Conservation (phyloP, 1,284 basidiomycete genomes). For the Ustilago hordei region DNA sequence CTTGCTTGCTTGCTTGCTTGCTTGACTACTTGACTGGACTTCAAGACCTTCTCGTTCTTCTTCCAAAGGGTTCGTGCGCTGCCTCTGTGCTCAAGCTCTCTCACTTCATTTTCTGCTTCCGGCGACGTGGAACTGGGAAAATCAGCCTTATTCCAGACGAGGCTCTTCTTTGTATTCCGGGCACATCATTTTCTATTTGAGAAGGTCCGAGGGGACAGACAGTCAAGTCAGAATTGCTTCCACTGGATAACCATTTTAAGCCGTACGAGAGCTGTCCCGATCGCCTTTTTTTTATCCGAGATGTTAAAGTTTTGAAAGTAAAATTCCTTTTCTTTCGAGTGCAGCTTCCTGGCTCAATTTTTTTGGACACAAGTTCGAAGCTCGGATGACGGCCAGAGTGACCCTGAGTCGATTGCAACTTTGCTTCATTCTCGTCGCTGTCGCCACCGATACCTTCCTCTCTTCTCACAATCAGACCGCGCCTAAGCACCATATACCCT, state of each 20-base stretch:
- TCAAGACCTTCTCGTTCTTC: constrained; percentile 18
- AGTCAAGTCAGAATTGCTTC: no score
- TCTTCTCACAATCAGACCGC: background rate
- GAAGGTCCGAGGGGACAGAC: no score
- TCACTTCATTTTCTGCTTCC: constrained; percentile 28
- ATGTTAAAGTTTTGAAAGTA: constrained; percentile 6
- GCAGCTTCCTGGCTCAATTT: constrained; percentile 16
- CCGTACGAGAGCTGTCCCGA: constrained; percentile 30
- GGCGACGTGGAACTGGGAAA: constrained; percentile 43
- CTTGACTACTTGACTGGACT: background rate
- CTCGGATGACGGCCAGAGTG: constrained; percentile 6
- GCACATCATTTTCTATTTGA: background rate
- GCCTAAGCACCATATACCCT: constrained; percentile 6
- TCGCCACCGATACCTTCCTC: background rate
- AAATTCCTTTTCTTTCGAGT: background rate
- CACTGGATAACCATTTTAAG: background rate
- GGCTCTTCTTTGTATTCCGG: background rate
- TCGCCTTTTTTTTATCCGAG: background rate
- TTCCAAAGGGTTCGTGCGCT: constrained; percentile 34
- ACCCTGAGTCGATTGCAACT: constrained; percentile 7
- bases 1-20: background rate
- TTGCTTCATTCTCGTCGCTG: constrained; percentile 3
- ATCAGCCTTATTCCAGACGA: background rate
- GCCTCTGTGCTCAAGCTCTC: background rate
- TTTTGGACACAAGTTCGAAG: constrained; percentile 36